Evolutionary conservation across 257 asterid genomes (phyloP).

Genomic region (Cynanchum wilfordii): DNA sequence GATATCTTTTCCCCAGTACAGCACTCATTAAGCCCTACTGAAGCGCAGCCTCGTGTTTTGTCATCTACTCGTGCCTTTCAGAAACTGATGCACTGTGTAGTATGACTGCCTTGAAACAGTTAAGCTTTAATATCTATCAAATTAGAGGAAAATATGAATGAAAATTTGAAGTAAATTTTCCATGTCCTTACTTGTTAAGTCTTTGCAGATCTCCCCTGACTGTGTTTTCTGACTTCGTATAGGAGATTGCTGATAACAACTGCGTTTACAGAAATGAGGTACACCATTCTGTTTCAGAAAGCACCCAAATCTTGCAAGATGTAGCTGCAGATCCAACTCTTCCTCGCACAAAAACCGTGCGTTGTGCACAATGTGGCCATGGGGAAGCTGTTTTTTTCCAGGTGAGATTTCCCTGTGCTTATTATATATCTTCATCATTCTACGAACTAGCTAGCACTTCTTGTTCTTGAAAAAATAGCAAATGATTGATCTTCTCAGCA

Average conservation of each 20-base stretch:
- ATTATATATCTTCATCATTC: not conserved
- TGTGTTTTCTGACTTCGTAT: conserved; percentile 9
- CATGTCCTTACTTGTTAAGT: not conserved
- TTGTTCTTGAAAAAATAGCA: not conserved
- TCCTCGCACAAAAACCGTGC: conserved; percentile 87
- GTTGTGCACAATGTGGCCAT: conserved; percentile 79
- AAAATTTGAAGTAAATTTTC: not conserved
- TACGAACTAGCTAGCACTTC: conserved; percentile 2
- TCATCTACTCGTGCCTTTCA: too few species aligned
- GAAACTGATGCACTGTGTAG: too few species aligned
- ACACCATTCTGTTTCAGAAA: conserved; percentile 82
- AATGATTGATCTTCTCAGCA: not conserved
- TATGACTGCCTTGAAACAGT: too few species aligned
- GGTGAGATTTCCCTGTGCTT: conserved; percentile 36
- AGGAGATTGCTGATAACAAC: conserved; percentile 93
- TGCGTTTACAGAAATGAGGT: conserved; percentile 89
- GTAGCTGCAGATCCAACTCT: conserved; percentile 99
- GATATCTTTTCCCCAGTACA: not conserved
- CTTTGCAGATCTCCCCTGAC: not conserved
- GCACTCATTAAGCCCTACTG: not conserved
- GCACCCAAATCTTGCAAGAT: conserved; percentile 88
- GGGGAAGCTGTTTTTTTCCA: conserved; percentile 99
- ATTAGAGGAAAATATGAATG: not conserved
- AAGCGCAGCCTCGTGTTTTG: too few species aligned
- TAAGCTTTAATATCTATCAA: not conserved